phyloP scores from a whole-genome alignment of 2,329 filamentous ascomycete genomes.

The Rhynchosporium graminicola region DNA sequence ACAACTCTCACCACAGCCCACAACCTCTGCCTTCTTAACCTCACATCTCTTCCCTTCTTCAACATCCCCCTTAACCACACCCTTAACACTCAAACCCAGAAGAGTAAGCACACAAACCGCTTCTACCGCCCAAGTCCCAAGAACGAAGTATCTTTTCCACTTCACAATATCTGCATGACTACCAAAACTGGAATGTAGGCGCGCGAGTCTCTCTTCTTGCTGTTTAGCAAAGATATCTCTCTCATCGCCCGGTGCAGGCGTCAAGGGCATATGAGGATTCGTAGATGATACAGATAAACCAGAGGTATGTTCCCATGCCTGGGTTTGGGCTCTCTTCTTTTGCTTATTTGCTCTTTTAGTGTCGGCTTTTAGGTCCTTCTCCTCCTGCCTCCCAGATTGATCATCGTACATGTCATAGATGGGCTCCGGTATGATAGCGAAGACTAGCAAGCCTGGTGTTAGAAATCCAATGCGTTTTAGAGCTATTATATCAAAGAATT shows the following conservation, averaged over 20 bases:
- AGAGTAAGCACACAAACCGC: background rate
- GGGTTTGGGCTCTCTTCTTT: background rate
- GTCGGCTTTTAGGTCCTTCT: background rate
- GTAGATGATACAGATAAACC: background rate
- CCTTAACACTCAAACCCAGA: background rate
- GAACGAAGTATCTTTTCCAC: background rate
- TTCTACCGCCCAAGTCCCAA: background rate
- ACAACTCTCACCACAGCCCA: background rate
- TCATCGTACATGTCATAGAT: background rate
- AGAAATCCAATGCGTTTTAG: background rate
- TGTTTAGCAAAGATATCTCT: background rate
- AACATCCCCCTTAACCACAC: background rate
- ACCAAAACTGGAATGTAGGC: background rate
- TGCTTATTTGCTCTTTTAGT: background rate
- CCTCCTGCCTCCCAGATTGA: background rate
- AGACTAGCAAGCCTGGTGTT: background rate
- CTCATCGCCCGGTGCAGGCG: background rate
- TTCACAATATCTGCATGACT: background rate
- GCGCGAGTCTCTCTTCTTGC: background rate
- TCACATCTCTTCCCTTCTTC: background rate
- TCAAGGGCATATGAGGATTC: background rate
- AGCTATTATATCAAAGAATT: background rate
- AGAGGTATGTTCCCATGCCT: background rate
- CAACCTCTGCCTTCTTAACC: background rate
- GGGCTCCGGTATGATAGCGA: background rate